Evolutionary conservation across 2,329 filamentous ascomycete species (phyloP), one percentile per base, ranked within the genome.

Genomic region (Penicillium sp.): DNA sequence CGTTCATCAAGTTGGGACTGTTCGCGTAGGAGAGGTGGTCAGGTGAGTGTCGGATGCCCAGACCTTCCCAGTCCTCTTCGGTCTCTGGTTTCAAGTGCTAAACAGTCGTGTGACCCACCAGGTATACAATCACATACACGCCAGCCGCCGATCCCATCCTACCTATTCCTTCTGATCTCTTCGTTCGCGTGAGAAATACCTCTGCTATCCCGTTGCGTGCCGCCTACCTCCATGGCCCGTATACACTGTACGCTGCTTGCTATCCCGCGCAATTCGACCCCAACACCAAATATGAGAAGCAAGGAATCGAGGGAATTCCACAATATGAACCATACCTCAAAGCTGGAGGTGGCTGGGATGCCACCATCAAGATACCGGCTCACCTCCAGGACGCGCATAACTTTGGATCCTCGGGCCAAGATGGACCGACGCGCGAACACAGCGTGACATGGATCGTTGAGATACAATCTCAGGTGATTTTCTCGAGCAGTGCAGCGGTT

Each of bases 261-360:
- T 96, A 95, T 66, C 91, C 93, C 0, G 82, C 89, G 14, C 84
- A 81, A 44, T 97, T 94, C 77, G 83, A 92, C 66, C 91, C 93
- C 2, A 92, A 96, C 74, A 79, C 81, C 61, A 92, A 90, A 70
- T 87, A 89, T 63, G 83, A 87, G 54, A 81, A 87, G 48, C 82
- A 88, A 1, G 83, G 86, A 48, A 80, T 81, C 48, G 87, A 92
- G 76, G 90, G 90, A 44, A 82, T 88, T 1, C 94, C 94, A 14
- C 89, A 96, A 65, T 99, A 94, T 67, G 94, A 99, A 75, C 93
- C 94, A 44, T 93, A 96, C 79, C 83, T 99, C 69, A 97, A 97
- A 79, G 92, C 94, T 8, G 94, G 92, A 29, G 92, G 91, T 6
- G 86, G 83, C 43, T 99, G 92, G 89, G 84, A 86, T 64, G 89